Base-by-base conservation (phyloP, 2,329 filamentous ascomycete species). In the Penicillium verrucosum region DNA sequence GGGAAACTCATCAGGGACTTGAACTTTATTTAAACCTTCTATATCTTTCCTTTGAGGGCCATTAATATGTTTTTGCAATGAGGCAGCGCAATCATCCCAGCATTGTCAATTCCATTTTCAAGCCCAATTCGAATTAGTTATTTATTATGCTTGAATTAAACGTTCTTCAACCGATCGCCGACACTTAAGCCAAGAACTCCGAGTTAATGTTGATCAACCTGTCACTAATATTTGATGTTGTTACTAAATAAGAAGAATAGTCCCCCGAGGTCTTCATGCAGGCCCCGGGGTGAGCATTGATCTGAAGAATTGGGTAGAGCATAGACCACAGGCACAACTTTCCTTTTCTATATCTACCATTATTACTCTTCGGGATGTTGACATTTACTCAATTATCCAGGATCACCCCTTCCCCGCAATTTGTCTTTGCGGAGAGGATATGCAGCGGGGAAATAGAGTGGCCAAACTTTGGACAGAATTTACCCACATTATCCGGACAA, bases 71-170 rank as follows among this genome's bases (percentile, higher is more conserved):
- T 37, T 3, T 21, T 3, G 16, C 23, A 38, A 32, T 4, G 16
- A 29, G 25, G n/a, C 41, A n/a, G 14, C 41, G 23, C 7, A 21
- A 16, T 25, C 21, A n/a, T 25, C 32, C 16, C 5, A 48, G 23
- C 6, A 37, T 34, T 27, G 12, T 18, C 23, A 11, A 34, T 7
- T 18, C 16, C 14, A 30, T 36, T 51, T 12, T 54, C 18, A 51
- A 25, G 51, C 30, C n/a, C 25, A 49, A 27, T 42, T 60, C 11
- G 29, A 60, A 60, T 57, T 51, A 59, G 27, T 25, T 34, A 10
- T 44, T 41, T 53, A 18, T 23, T 21, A 36, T 40, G 46, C 51
- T 57, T 51, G 52, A 61, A 44, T 34, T 40, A 41, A 46, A 48
- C n/a, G 48, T 11, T 53, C 27, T 34, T 46, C 10, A 5, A 27